Percentiles rank a stretch among this genome's conserved stretches.
Evolutionary conservation across 441 rosid species (phyloP).

Genomic region (Raphanus hybrid): DNA sequence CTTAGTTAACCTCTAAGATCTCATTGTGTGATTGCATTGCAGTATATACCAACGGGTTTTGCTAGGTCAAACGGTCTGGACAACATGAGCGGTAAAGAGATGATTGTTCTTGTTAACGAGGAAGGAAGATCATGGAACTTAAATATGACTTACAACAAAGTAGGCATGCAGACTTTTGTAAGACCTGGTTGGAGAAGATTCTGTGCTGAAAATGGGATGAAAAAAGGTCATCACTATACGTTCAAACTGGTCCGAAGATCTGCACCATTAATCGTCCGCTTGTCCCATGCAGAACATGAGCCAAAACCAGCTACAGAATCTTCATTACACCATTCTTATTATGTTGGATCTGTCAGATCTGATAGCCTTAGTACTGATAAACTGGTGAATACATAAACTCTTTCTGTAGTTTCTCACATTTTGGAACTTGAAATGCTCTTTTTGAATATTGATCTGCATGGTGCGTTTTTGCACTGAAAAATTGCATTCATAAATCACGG

Average conservation of each 20-base stretch:
- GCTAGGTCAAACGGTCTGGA: slow-evolving; percentile 26
- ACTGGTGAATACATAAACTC: slow-evolving; percentile 22
- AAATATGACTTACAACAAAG: not conserved
- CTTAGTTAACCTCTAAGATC: not conserved
- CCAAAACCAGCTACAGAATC: slow-evolving; percentile 6
- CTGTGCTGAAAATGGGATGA: slow-evolving; percentile 31
- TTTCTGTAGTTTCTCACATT: not conserved
- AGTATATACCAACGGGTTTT: slow-evolving; percentile 27
- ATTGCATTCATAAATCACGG: not conserved
- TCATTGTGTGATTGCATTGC: slow-evolving; percentile 10
- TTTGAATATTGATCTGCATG: not conserved
- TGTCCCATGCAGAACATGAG: slow-evolving; percentile 10
- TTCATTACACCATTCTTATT: slow-evolving; percentile 11
- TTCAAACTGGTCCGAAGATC: slow-evolving; percentile 24
- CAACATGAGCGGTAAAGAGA: slow-evolving; percentile 12
- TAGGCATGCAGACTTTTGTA: slow-evolving; percentile 2
- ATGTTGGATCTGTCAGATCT: not conserved
- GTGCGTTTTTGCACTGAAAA: not conserved
- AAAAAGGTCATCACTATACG: not conserved
- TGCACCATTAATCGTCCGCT: slow-evolving; percentile 11
- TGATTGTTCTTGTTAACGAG: slow-evolving; percentile 17
- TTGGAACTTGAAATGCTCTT: not conserved
- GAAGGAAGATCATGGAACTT: slow-evolving; percentile 23
- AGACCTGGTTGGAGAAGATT: slow-evolving; percentile 34
- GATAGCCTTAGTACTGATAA: not conserved